Evolutionary conservation across 2,329 filamentous ascomycete genomes (phyloP).

Genomic region (Penicillium sp.): DNA sequence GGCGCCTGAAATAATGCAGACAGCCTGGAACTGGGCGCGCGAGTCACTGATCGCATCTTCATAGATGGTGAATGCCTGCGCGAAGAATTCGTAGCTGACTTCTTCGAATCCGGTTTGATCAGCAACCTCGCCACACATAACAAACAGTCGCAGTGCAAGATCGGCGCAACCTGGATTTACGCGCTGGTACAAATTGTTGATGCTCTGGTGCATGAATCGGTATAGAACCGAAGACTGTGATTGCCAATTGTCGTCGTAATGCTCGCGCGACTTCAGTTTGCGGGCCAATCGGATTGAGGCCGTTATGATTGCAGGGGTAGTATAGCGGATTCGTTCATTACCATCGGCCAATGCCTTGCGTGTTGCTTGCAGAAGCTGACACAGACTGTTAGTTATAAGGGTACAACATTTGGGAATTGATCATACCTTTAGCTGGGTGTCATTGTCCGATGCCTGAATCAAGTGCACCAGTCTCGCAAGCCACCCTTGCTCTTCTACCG

Average conservation of each 20-base stretch:
- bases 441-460: conserved; percentile 78
- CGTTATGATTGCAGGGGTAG: conserved; percentile 87
- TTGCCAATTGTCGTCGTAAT: conserved; percentile 74
- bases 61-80: conserved; percentile 96
- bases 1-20: conserved; percentile 87
- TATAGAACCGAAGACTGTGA: conserved; percentile 76
- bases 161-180: conserved; percentile 82
- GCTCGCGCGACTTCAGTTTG: conserved; percentile 84
- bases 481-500: conserved; percentile 97
- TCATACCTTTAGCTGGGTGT: conserved; percentile 78
- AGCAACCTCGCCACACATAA: conserved; percentile 86
- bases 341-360: conserved; percentile 86
- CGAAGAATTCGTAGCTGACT: conserved; percentile 96
- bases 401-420: background rate
- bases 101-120: conserved; percentile 92
- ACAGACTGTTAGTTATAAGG: conserved; percentile 11
- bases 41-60: conserved; percentile 96
- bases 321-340: conserved; percentile 93
- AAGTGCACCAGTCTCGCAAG: conserved; percentile 88
- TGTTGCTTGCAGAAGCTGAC: conserved; percentile 74
- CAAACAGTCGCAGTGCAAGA: conserved; percentile 82
- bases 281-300: conserved; percentile 85
- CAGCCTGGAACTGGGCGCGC: conserved; percentile 94
- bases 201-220: conserved; percentile 89
- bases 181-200: conserved; percentile 83